phyloP scores from a whole-genome alignment of 1,284 basidiomycete species.

The Cronartium ribicola region DNA sequence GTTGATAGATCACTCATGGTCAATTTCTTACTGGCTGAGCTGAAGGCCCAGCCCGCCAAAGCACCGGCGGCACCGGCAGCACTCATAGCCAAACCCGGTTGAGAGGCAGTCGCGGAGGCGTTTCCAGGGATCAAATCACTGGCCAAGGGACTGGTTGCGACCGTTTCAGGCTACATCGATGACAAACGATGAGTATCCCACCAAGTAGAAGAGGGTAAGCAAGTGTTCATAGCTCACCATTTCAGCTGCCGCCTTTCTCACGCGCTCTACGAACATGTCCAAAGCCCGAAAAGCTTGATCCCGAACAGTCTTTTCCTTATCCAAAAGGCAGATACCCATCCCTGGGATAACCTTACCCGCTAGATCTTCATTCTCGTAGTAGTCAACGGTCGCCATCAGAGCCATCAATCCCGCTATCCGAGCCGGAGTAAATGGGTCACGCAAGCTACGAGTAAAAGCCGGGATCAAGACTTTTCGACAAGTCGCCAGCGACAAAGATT shows the following conservation, averaged over 20 bases:
- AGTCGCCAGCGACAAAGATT: slow-evolving; percentile 76
- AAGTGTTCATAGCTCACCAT: slow-evolving; percentile 24
- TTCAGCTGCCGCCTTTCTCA: slow-evolving; percentile 34
- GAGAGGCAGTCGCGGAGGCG: slow-evolving; percentile 44
- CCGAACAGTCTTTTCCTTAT: slow-evolving; percentile 86
- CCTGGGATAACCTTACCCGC: slow-evolving; percentile 81
- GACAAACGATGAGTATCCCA: not conserved
- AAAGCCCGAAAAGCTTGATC: slow-evolving; percentile 86
- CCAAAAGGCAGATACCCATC: slow-evolving; percentile 72
- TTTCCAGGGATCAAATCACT: slow-evolving; percentile 9
- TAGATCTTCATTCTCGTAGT: slow-evolving; percentile 82
- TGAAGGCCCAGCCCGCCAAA: slow-evolving; percentile 89
- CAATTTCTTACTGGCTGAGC: slow-evolving; percentile 60
- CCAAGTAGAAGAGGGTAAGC: not conserved
- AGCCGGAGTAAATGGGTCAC: slow-evolving; percentile 87
- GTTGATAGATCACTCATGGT: slow-evolving; percentile 22
- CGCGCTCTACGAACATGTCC: slow-evolving; percentile 40
- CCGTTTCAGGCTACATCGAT: slow-evolving; percentile 21
- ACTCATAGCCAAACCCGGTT: slow-evolving; percentile 66
- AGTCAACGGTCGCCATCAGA: slow-evolving; percentile 88
- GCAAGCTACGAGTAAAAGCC: slow-evolving; percentile 83
- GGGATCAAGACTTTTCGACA: slow-evolving; percentile 93
- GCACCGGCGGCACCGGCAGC: slow-evolving; percentile 84
- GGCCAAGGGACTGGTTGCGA: slow-evolving; percentile 5
- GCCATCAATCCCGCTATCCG: slow-evolving; percentile 93